These are phyloP conservation scores for Alisma plantagoaquatica DNA, from an alignment of 106 monocot species.

Conservation along the genomic window DNA sequence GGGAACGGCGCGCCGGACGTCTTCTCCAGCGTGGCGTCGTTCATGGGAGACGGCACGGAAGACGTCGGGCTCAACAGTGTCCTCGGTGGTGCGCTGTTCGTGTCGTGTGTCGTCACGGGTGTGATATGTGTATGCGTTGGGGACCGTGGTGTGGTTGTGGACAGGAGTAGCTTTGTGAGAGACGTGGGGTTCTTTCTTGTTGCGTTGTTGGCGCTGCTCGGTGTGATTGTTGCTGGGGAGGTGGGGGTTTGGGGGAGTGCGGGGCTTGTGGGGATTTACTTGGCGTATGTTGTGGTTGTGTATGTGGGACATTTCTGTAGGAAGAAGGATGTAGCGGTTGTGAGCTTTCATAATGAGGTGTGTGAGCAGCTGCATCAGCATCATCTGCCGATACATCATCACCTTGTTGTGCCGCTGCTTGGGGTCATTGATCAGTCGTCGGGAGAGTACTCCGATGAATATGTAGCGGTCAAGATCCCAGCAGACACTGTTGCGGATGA, in stretches of 20 bases:
- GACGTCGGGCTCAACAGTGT: conserved; percentile 93
- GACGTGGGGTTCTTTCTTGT: conserved; percentile 77
- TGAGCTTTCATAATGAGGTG: conserved; percentile 63
- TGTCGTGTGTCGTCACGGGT: conserved; percentile 79
- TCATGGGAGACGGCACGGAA: conserved; percentile 58
- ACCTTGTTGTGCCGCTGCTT: conserved; percentile 75
- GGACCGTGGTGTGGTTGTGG: conserved; percentile 68
- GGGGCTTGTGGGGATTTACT: conserved; percentile 71
- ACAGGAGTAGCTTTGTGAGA: conserved; percentile 69
- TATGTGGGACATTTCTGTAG: conserved; percentile 72
- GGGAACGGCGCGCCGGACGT: conserved; percentile 98
- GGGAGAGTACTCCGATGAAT: conserved; percentile 42
- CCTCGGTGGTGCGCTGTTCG: conserved; percentile 86
- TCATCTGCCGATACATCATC: too few species aligned
- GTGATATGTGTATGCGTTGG: conserved; percentile 51
- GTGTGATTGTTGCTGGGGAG: conserved; percentile 62
- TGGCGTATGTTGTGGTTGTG: conserved; percentile 66
- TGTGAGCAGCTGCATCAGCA: too few species aligned
- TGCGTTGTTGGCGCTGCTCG: conserved; percentile 40
- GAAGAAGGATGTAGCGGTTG: conserved; percentile 58
- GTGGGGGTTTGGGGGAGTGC: conserved; percentile 61
- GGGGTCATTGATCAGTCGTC: conserved; percentile 44
- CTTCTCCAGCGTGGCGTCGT: conserved; percentile 83
- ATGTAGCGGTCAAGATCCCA: conserved; percentile 27
- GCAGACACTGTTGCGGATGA: conserved; percentile 57